Evolutionary conservation across 2,329 filamentous ascomycete species (phyloP).

Genomic region (Diaporthe australafricana): DNA sequence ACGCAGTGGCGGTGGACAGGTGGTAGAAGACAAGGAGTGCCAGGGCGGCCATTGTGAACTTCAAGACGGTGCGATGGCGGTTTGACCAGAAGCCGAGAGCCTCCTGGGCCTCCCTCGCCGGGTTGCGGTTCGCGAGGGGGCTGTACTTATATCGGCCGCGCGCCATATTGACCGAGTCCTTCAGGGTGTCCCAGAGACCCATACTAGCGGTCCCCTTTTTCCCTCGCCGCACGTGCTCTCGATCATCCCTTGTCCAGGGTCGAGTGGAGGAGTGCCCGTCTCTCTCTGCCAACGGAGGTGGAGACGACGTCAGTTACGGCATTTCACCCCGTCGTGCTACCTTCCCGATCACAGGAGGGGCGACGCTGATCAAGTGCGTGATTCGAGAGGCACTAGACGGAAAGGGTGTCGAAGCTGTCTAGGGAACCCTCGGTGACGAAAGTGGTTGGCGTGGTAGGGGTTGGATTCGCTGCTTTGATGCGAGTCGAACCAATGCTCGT

Average conservation of each 20-base stretch:
- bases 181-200: constrained; percentile 35
- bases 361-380: neutral
- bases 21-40: constrained; percentile 40
- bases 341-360: neutral
- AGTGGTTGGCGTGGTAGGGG: constrained; percentile 17
- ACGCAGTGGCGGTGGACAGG: constrained; percentile 43
- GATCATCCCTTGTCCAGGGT: neutral
- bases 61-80: constrained; percentile 39
- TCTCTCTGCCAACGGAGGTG: neutral
- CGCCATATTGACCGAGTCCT: constrained; percentile 35
- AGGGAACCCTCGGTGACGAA: neutral
- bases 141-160: constrained; percentile 45
- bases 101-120: constrained; percentile 35
- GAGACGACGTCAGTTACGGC: neutral
- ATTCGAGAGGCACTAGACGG: neutral
- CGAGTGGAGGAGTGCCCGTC: neutral
- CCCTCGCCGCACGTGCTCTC: neutral
- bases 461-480: constrained; percentile 12
- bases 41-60: constrained; percentile 40
- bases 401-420: neutral
- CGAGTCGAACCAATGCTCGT: constrained; percentile 22
- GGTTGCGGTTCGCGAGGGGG: constrained; percentile 37
- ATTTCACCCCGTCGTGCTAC: neutral
- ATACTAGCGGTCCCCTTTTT: neutral
- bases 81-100: constrained; percentile 39